These are phyloP conservation scores for Corymbia maculata DNA, from an alignment of 345 rosid species.

Conservation along the genomic window DNA sequence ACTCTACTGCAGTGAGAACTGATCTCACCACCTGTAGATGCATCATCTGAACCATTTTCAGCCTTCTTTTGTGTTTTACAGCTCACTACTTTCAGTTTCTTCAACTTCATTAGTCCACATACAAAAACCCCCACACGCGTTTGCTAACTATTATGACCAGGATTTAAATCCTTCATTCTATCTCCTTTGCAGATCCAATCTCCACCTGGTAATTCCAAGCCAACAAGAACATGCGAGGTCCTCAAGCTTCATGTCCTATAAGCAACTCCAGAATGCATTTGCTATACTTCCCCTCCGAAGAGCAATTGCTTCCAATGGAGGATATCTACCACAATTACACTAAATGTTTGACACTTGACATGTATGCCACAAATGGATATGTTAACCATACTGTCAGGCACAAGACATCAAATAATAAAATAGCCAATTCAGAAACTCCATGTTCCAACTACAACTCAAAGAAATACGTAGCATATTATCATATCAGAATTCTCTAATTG, in stretches of 20 bases:
- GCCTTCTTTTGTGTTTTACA: neutral
- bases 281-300: neutral
- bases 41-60: neutral
- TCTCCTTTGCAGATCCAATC: neutral
- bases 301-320: neutral
- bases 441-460: neutral
- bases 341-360: neutral
- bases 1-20: neutral
- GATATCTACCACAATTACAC: neutral
- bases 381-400: neutral
- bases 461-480: neutral
- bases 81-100: neutral
- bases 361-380: neutral
- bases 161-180: neutral
- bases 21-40: neutral
- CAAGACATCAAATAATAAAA: neutral
- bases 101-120: neutral
- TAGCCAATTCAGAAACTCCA: neutral
- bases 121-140: neutral
- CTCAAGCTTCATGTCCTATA: neutral
- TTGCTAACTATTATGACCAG: neutral
- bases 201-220: neutral
- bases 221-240: neutral
- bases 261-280: neutral
- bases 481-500: neutral